Evolutionary conservation across 345 rosid genomes (phyloP), one percentile per base, ranked within the genome.

Genomic region (Viola odorata): DNA sequence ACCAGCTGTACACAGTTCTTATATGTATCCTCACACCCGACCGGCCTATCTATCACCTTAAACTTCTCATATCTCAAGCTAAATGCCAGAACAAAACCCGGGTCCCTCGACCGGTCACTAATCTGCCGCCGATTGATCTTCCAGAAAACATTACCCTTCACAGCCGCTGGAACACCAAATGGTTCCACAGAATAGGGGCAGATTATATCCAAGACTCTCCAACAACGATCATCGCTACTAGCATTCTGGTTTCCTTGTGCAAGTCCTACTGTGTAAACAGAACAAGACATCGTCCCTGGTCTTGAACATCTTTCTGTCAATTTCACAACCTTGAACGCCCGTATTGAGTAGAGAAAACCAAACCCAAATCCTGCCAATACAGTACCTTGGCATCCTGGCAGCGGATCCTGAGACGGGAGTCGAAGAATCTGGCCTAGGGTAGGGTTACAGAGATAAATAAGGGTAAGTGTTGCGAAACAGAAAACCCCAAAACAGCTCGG

Each of bases 141-240:
- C 71, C 60, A 59, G 50, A 51, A 52, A 3, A 67, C 50, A 0
- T 16, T 41, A 14, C 53, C 64, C 17, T 40, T 37, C 9, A 7
- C 53, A 37, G 52, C 52, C 37, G 50, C 64, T 5, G 70, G 70
- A 15, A 11, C 41, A 12, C 47, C 11, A 13, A 59, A 49, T 50
- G 59, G 39, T 8, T 50, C 52, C 45, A 66, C 70, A 5, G 37
- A 36, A 47, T 58, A 67, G 0, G 70, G 70, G 42, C 70, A 67
- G 1, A 5, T 37, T 1, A 58, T 16, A 0, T 41, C 8, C 45
- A 53, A 5, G 1, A 37, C 53, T 45, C 53, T 59, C 70, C 64
- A 52, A 37, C 6, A 5, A n/a, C 32, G 32, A 23, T 23, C 32
- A 23, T 23, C 32, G 32, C 2, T 23, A 23, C 32, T 23, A 23